Evolutionary conservation across 768 basidiomycete species (phyloP).

Genomic region (Gymnopilus dilepis): DNA sequence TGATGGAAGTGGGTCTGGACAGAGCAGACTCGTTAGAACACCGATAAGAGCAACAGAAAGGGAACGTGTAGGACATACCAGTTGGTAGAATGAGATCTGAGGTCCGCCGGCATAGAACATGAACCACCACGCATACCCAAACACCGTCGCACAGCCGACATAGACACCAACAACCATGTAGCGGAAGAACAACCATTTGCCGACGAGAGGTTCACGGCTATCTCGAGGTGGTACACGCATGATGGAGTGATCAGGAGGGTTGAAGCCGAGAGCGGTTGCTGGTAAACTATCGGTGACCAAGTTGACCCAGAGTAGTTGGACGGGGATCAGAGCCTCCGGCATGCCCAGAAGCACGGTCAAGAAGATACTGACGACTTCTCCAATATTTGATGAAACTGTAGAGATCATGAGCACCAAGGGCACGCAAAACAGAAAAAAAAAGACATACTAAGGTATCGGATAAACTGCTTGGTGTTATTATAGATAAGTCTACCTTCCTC

Average conservation of each 20-base stretch:
- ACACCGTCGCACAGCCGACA: constrained; percentile 94
- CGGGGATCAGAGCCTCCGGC: constrained; percentile 99
- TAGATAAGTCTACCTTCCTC: constrained; percentile 98
- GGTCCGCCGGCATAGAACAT: constrained; percentile 89
- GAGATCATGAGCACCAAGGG: background rate
- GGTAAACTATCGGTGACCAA: constrained; percentile 96
- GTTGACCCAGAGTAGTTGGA: constrained; percentile 98
- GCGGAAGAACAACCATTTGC: constrained; percentile 94
- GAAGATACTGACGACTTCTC: constrained; percentile 97
- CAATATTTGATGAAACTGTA: constrained; percentile 92
- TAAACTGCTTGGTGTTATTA: constrained; percentile 99
- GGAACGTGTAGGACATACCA: constrained; percentile 65
- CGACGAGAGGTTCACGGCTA: constrained; percentile 89
- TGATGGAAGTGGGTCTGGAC: constrained; percentile 93
- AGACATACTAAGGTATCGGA: constrained; percentile 91
- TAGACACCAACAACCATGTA: constrained; percentile 94
- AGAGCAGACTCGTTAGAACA: background rate
- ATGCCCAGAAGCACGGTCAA: constrained; percentile 96
- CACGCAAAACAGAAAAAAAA: constrained; percentile 5
- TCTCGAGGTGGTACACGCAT: constrained; percentile 95
- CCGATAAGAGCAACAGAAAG: constrained; percentile 1
- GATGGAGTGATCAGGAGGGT: constrained; percentile 95
- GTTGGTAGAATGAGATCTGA: constrained; percentile 90
- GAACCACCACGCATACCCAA: constrained; percentile 99
- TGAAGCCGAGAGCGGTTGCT: constrained; percentile 97